Evolutionary conservation across 2,329 filamentous ascomycete genomes (phyloP).

Genomic region (Stenocarpella maydis): DNA sequence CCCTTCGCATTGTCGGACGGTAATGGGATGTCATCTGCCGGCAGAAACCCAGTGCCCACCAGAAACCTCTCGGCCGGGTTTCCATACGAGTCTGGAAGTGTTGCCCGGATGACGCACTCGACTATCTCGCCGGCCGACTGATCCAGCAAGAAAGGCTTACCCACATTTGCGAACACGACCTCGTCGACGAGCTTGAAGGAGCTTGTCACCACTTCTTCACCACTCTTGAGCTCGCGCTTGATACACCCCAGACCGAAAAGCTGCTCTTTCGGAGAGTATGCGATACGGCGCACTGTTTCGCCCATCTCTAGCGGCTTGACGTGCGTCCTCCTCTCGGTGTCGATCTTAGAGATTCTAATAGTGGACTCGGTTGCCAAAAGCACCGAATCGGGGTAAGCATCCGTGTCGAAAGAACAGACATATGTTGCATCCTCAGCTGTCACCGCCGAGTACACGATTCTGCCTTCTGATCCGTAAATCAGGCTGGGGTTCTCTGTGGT

Average conservation of each 20-base stretch:
- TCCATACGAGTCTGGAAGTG: conserved; percentile 68
- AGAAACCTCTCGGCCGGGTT: conserved; percentile 79
- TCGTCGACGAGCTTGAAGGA: conserved; percentile 93
- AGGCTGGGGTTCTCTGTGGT: conserved; percentile 94
- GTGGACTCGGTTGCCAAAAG: conserved; percentile 80
- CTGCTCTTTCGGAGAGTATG: conserved; percentile 81
- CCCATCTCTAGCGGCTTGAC: conserved; percentile 80
- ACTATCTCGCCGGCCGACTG: conserved; percentile 71
- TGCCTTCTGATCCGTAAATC: conserved; percentile 88
- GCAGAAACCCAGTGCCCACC: conserved; percentile 85
- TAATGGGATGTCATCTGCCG: conserved; percentile 60
- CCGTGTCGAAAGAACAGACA: conserved; percentile 83
- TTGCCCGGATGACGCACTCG: conserved; percentile 82
- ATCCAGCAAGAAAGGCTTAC: conserved; percentile 70
- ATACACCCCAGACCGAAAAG: conserved; percentile 90
- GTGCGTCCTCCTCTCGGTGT: conserved; percentile 86
- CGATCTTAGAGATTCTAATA: conserved; percentile 81
- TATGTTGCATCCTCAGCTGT: conserved; percentile 86
- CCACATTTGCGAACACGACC: conserved; percentile 81
- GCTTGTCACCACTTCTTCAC: conserved; percentile 79
- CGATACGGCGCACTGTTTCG: conserved; percentile 85
- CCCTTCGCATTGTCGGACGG: conserved; percentile 65
- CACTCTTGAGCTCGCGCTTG: conserved; percentile 72
- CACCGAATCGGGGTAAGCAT: conserved; percentile 82
- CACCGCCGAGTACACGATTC: conserved; percentile 91